These are phyloP conservation scores for Hondaea fermentalgiana DNA, from an alignment of 108 stramenopile species.

Conservation along the genomic window DNA sequence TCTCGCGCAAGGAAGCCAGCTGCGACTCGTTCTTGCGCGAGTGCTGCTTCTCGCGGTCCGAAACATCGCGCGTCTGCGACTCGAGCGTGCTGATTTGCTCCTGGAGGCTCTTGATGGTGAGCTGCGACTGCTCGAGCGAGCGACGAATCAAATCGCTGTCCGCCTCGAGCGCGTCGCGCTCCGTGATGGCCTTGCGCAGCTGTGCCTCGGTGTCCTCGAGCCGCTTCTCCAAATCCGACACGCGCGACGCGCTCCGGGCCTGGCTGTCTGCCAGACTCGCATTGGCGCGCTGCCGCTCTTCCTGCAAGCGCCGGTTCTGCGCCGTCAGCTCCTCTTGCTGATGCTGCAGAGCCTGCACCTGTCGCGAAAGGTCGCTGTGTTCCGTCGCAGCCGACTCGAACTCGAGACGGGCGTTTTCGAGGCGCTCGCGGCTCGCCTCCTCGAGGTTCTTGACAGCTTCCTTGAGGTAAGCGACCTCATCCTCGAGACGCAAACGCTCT, in stretches of 20 bases:
- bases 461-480: not conserved
- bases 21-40: constrained; percentile 18
- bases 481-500: not conserved
- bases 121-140: not conserved
- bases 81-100: not conserved
- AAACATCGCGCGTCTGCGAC: not conserved
- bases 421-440: constrained; percentile 4
- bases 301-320: not conserved
- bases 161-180: constrained; percentile 7
- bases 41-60: constrained; percentile 3
- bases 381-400: not conserved
- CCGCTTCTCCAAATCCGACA: not conserved
- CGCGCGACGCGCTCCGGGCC: not conserved
- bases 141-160: not conserved
- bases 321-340: not conserved
- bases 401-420: constrained; percentile 6
- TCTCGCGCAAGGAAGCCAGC: not conserved
- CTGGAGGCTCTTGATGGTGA: not conserved
- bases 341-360: not conserved
- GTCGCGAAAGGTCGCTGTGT: not conserved
- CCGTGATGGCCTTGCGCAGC: constrained; percentile 10
- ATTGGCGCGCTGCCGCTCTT: constrained; percentile 5
- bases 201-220: not conserved
- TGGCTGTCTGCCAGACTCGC: not conserved
- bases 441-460: not conserved